Percentiles rank a stretch among this genome's conserved stretches.
These are phyloP conservation scores for Microcyclosporella mali DNA, from an alignment of 2,329 filamentous ascomycete genomes.

Conservation along the genomic window DNA sequence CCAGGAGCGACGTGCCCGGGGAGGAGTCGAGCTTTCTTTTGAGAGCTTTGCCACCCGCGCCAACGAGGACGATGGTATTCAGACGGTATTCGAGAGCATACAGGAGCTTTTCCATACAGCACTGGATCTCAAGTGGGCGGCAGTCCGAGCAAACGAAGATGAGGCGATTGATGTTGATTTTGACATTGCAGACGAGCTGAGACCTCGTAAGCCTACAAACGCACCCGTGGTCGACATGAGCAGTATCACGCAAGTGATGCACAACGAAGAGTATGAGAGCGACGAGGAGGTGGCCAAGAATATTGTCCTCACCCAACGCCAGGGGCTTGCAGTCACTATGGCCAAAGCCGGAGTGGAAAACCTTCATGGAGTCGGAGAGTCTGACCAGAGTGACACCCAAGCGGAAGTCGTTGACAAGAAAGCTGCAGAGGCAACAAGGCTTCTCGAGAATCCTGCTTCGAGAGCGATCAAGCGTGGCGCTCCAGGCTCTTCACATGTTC, in stretches of 20 bases:
- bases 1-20: slow-evolving; percentile 53
- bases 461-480: slow-evolving; percentile 19
- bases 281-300: slow-evolving; percentile 38
- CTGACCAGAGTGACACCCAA: slow-evolving; percentile 15
- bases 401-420: slow-evolving; percentile 16
- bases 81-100: slow-evolving; percentile 74
- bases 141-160: slow-evolving; percentile 5
- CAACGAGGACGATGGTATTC: slow-evolving; percentile 54
- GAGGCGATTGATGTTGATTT: slow-evolving; percentile 8
- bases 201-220: slow-evolving; percentile 14
- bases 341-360: slow-evolving; percentile 17
- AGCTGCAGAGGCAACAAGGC: slow-evolving; percentile 2
- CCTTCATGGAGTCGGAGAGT: slow-evolving; percentile 16
- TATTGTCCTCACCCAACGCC: slow-evolving; percentile 28
- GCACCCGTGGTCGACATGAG: slow-evolving; percentile 59
- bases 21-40: slow-evolving; percentile 49
- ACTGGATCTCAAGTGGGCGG: slow-evolving; percentile 10
- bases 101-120: slow-evolving; percentile 71
- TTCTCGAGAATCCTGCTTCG: too few species aligned
- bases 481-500: slow-evolving; percentile 10
- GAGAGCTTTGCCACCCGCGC: slow-evolving; percentile 57
- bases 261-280: slow-evolving; percentile 36
- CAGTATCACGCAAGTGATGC: slow-evolving; percentile 47
- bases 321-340: slow-evolving; percentile 19
- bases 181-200: slow-evolving; percentile 6